These are phyloP conservation scores for Podospora pseudocomata DNA, from an alignment of 495 filamentous ascomycete species.

Conservation along the genomic window DNA sequence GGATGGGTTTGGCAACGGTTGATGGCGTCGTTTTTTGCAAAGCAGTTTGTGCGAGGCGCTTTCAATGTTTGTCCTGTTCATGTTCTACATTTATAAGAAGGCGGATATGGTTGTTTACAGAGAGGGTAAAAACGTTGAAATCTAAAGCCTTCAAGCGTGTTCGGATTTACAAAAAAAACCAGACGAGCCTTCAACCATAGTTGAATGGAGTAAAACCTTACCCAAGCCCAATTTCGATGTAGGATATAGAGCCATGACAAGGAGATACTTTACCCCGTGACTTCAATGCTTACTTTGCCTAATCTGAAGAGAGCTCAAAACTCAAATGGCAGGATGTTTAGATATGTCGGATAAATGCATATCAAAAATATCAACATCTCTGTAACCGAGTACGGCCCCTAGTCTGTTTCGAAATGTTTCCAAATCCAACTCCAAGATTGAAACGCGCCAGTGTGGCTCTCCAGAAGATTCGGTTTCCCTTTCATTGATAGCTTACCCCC, in stretches of 20 bases:
- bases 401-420: conserved; percentile 1
- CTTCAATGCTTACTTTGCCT: too few relatives aligned
- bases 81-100: not conserved
- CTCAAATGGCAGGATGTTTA: not conserved
- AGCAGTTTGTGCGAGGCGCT: not conserved
- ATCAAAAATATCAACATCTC: not conserved
- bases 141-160: too few relatives aligned
- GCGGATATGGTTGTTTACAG: too few relatives aligned
- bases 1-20: not conserved
- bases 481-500: not conserved
- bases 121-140: too few relatives aligned
- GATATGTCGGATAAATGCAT: not conserved
- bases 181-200: too few relatives aligned
- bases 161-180: too few relatives aligned
- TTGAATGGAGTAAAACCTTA: too few relatives aligned
- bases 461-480: conserved; percentile 1
- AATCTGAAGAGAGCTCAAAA: not conserved
- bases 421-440: not conserved
- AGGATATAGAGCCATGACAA: too few relatives aligned
- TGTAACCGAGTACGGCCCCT: not conserved
- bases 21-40: not conserved
- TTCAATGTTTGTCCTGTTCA: not conserved
- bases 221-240: too few relatives aligned
- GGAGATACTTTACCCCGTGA: too few relatives aligned
- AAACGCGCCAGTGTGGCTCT: conserved; percentile 1